A percentile compares a stretch with the other conserved stretches of the same genome.
Evolutionary conservation across 2,329 filamentous ascomycete species (phyloP).

Genomic region (Acrocalymma vagum): DNA sequence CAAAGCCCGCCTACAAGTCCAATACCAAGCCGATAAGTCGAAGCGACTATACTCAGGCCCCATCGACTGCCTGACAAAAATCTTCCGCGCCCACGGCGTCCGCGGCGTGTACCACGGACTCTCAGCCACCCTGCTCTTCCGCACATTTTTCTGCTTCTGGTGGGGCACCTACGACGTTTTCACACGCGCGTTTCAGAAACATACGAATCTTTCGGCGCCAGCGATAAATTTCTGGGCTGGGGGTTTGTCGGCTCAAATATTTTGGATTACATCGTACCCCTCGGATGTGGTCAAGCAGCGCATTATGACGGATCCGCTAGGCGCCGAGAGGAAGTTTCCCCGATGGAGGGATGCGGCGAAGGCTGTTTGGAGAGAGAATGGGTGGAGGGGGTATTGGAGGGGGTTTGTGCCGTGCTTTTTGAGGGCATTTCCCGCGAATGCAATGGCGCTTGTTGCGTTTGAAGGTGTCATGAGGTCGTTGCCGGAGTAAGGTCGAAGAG

Average conservation of each 20-base stretch:
- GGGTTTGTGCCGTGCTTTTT: constrained; percentile 95
- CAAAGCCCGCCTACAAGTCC: constrained; percentile 92
- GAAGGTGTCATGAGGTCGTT: constrained; percentile 82
- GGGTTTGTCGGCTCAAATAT: constrained; percentile 89
- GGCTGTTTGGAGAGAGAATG: constrained; percentile 78
- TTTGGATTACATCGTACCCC: constrained; percentile 93
- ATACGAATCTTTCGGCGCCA: constrained; percentile 77
- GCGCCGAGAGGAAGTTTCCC: constrained; percentile 68
- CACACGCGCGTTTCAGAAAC: constrained; percentile 70
- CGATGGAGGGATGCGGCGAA: constrained; percentile 82
- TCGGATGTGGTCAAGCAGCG: constrained; percentile 94
- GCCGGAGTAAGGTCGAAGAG: constrained; percentile 40
- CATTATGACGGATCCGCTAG: constrained; percentile 94
- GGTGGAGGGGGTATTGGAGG: constrained; percentile 84
- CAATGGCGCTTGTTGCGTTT: constrained; percentile 90
- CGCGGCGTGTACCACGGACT: constrained; percentile 87
- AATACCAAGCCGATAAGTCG: constrained; percentile 83
- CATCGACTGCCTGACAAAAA: constrained; percentile 80
- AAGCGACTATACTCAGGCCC: constrained; percentile 86
- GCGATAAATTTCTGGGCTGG: constrained; percentile 97
- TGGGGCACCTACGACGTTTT: constrained; percentile 95
- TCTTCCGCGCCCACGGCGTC: constrained; percentile 69
- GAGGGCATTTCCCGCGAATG: constrained; percentile 94
- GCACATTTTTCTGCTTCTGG: constrained; percentile 97
- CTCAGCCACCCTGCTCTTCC: constrained; percentile 83